These are phyloP conservation scores for Myxozyma nipponensis DNA, from an alignment of 805 yeast genomes.

Conservation along the genomic window DNA sequence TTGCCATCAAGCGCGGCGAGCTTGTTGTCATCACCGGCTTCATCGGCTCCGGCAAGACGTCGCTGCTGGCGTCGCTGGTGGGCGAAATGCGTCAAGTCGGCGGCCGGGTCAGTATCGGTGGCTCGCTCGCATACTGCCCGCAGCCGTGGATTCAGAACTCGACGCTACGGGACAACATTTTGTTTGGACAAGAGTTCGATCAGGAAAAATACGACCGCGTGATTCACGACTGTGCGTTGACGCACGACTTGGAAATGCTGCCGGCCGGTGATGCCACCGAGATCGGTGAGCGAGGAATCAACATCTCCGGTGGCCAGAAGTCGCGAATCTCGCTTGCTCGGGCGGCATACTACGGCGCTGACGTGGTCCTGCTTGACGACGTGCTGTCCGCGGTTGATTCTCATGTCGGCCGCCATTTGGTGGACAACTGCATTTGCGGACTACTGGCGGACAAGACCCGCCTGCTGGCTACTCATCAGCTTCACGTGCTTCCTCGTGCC, in stretches of 20 bases:
- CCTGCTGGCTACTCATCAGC: conserved; percentile 78
- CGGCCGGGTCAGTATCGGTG: conserved; percentile 54
- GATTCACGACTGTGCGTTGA: conserved; percentile 61
- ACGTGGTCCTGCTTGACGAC: conserved; percentile 70
- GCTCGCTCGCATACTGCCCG: conserved; percentile 54
- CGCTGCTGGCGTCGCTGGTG: conserved; percentile 63
- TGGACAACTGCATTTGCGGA: conserved; percentile 65
- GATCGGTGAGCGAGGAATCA: conserved; percentile 86
- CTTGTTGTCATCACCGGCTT: conserved; percentile 73
- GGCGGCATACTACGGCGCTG: conserved; percentile 65
- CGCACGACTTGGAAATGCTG: conserved; percentile 59
- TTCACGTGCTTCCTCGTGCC: conserved; percentile 65
- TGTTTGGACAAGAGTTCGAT: conserved; percentile 60
- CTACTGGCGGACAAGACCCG: conserved; percentile 58
- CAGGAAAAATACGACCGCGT: conserved; percentile 50
- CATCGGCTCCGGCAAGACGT: conserved; percentile 79
- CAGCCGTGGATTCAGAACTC: conserved; percentile 83
- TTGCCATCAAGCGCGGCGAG: conserved; percentile 59
- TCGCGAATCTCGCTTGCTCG: conserved; percentile 81
- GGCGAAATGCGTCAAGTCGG: conserved; percentile 60
- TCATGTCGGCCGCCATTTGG: conserved; percentile 72
- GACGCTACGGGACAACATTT: conserved; percentile 68
- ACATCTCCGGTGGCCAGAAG: conserved; percentile 87
- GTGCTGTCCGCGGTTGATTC: conserved; percentile 87
- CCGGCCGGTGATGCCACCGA: conserved; percentile 77